Evolutionary conservation across 208 protist species (phyloP).

Genomic region (Trichomonas vaginalis): DNA sequence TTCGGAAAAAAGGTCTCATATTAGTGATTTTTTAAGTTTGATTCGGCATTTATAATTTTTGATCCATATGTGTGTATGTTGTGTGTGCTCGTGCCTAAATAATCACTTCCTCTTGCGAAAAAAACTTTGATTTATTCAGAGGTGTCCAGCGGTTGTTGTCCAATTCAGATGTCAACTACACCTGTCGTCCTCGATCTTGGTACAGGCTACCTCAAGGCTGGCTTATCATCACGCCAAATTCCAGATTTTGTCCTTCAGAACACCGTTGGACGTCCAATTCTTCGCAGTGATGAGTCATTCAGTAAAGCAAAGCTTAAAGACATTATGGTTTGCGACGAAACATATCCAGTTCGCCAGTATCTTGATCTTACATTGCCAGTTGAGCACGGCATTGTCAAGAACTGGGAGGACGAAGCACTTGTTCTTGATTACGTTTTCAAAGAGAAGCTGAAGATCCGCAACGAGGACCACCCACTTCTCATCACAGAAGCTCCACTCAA

Average conservation of each 20-base stretch:
- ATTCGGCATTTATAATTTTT: too few species aligned
- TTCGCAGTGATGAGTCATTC: slow-evolving; percentile 57
- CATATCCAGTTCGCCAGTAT: slow-evolving; percentile 43
- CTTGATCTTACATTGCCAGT: slow-evolving; percentile 60
- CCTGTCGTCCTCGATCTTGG: slow-evolving; percentile 40
- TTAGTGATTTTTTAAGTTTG: too few species aligned
- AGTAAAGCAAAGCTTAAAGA: slow-evolving; percentile 43
- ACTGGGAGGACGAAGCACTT: slow-evolving; percentile 83
- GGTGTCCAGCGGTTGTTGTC: background rate
- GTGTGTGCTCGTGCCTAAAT: too few species aligned
- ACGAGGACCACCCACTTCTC: slow-evolving; percentile 83
- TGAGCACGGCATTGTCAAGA: slow-evolving; percentile 77
- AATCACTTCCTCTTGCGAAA: too few species aligned
- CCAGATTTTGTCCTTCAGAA: slow-evolving; percentile 77
- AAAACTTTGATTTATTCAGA: too few species aligned
- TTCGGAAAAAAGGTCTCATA: too few species aligned
- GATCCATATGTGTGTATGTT: too few species aligned
- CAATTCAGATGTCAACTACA: background rate
- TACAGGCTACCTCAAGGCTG: slow-evolving; percentile 75
- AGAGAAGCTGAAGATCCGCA: slow-evolving; percentile 39
- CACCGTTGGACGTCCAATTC: slow-evolving; percentile 70
- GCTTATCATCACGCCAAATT: slow-evolving; percentile 81
- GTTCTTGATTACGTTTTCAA: slow-evolving; percentile 67
- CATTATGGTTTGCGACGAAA: slow-evolving; percentile 76
- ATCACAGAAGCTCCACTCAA: slow-evolving; percentile 67